Conservation (phyloP, 768 basidiomycete species). For the Lepiota brunneoincarnata region DNA sequence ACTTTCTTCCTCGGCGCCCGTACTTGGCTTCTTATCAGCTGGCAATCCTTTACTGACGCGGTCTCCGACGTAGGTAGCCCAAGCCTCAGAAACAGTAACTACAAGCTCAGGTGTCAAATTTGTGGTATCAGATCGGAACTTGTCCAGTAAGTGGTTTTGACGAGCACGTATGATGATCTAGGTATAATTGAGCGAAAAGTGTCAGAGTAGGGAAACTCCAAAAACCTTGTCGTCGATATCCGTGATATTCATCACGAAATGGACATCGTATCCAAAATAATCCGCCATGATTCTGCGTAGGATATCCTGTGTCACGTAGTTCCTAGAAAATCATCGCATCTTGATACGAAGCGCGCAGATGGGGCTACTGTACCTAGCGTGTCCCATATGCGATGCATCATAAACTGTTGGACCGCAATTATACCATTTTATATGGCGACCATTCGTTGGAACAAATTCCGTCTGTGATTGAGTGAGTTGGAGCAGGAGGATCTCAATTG, state of each 20-base stretch:
- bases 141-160: constrained; percentile 69
- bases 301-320: constrained; percentile 95
- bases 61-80: constrained; percentile 59
- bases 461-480: constrained; percentile 41
- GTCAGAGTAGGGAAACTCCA: neutral
- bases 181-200: constrained; percentile 15
- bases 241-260: constrained; percentile 99
- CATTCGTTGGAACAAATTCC: constrained; percentile 69
- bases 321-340: constrained; percentile 45
- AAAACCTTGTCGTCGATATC: constrained; percentile 98
- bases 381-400: constrained; percentile 97
- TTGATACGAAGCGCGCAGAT: neutral
- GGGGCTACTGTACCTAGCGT: constrained; percentile 74
- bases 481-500: neutral
- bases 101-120: constrained; percentile 59
- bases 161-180: constrained; percentile 94
- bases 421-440: constrained; percentile 91
- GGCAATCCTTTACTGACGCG: constrained; percentile 67
- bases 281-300: constrained; percentile 87
- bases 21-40: constrained; percentile 39
- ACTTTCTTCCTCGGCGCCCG: constrained; percentile 45
- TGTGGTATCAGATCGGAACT: constrained; percentile 52
- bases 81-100: constrained; percentile 54
- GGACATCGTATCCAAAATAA: constrained; percentile 96
- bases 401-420: constrained; percentile 99